Conservation (phyloP, 164 flowering plant genomes). For the Malania oleifera region DNA sequence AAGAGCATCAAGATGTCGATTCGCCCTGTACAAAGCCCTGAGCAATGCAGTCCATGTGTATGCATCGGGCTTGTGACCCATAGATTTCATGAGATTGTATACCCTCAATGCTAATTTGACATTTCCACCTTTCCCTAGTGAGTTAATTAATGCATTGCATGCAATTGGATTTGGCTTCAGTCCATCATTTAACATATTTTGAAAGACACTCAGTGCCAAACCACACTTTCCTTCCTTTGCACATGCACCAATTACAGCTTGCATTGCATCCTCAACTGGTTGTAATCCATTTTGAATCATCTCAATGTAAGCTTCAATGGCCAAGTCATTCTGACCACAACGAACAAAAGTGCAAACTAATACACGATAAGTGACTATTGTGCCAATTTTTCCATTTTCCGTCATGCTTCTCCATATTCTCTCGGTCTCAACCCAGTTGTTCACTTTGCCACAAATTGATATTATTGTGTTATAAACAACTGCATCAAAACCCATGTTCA, state of each 20-base stretch:
- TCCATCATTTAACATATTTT: constrained; percentile 47
- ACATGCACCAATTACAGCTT: constrained; percentile 64
- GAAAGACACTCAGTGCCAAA: constrained; percentile 45
- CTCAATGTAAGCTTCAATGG: constrained; percentile 73
- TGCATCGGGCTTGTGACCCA: constrained; percentile 56
- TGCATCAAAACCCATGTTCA: constrained; percentile 43
- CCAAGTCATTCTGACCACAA: constrained; percentile 63
- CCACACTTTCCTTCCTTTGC: constrained; percentile 77
- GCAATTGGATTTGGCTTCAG: constrained; percentile 51
- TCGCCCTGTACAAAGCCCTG: constrained; percentile 53
- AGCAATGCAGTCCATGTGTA: constrained; percentile 87
- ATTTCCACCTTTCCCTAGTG: constrained; percentile 72
- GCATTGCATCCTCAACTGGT: constrained; percentile 57
- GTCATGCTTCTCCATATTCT: constrained; percentile 66
- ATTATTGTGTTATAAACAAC: constrained; percentile 82
- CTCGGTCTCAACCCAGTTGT: constrained; percentile 56
- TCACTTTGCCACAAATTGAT: constrained; percentile 50
- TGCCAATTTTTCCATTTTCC: constrained; percentile 53
- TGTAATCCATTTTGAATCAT: constrained; percentile 51
- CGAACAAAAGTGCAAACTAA: constrained; percentile 65
- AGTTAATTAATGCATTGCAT: constrained; percentile 74
- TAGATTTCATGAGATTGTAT: constrained; percentile 40
- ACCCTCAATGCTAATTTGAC: constrained; percentile 53
- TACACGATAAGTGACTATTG: constrained; percentile 58
- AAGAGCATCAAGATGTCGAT: constrained; percentile 56